Evolutionary conservation across 768 basidiomycete species (phyloP).

Genomic region (Rhizopogon salebrosus): DNA sequence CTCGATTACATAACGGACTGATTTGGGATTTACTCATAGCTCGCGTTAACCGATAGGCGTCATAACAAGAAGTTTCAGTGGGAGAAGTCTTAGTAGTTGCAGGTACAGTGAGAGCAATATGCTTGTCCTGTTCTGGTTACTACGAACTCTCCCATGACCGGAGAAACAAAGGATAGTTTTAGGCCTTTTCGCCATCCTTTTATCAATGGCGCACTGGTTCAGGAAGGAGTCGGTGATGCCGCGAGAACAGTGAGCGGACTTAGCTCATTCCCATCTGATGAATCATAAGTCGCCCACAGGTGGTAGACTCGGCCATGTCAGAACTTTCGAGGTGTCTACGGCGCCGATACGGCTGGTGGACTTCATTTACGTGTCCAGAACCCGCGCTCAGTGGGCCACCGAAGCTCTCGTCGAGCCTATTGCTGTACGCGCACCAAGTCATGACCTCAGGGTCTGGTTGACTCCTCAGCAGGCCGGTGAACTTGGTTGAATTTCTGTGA

Average conservation of each 20-base stretch:
- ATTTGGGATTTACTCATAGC: background rate
- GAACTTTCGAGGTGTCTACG: conserved; percentile 41
- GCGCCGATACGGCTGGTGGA: conserved; percentile 36
- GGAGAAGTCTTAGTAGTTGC: background rate
- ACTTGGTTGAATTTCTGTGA: background rate
- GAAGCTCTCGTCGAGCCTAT: conserved; percentile 24
- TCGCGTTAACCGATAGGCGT: background rate
- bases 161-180: background rate
- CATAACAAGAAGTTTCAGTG: background rate
- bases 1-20: background rate
- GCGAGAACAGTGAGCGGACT: conserved; percentile 39
- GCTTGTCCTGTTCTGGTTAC: background rate
- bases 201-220: conserved; percentile 36
- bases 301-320: conserved; percentile 47
- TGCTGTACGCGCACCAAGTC: conserved; percentile 33
- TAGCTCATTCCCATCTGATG: background rate
- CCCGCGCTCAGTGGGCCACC: conserved; percentile 28
- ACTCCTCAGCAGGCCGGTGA: conserved; percentile 35
- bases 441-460: conserved; percentile 26
- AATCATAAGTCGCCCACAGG: conserved; percentile 21
- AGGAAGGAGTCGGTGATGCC: conserved; percentile 44
- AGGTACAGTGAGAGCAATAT: background rate
- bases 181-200: conserved; percentile 48
- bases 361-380: conserved; percentile 18
- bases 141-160: background rate